These are phyloP conservation scores for Amphirosellinia nigrospora DNA, from an alignment of 495 filamentous ascomycete genomes.

Conservation along the genomic window DNA sequence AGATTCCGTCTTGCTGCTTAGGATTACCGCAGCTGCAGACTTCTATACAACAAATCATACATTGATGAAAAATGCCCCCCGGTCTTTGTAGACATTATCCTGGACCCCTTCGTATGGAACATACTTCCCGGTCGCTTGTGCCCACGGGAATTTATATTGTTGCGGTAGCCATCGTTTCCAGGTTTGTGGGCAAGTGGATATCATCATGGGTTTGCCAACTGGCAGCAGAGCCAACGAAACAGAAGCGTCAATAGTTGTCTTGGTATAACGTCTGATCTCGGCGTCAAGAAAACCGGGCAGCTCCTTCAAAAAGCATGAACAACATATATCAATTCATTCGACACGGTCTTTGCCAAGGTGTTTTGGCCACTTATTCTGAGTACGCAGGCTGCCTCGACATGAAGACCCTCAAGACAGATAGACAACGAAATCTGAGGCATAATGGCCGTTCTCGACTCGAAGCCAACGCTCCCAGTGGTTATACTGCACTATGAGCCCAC, in stretches of 20 bases:
- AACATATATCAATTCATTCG: constrained; percentile 19
- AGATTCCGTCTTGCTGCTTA: constrained; percentile 76
- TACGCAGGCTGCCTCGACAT: constrained; percentile 1
- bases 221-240: constrained; percentile 28
- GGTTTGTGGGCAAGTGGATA: constrained; percentile 49
- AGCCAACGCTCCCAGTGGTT: not conserved
- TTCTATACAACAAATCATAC: constrained; percentile 76
- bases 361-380: not conserved
- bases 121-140: constrained; percentile 72
- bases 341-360: not conserved
- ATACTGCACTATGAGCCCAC: constrained; percentile 3
- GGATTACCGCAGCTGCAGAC: constrained; percentile 76
- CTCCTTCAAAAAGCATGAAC: constrained; percentile 16
- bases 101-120: constrained; percentile 83
- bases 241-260: constrained; percentile 45
- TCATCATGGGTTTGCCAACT: constrained; percentile 43
- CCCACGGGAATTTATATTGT: constrained; percentile 68
- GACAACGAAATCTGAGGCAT: not conserved
- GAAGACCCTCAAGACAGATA: not conserved
- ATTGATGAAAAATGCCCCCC: constrained; percentile 76
- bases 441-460: not conserved
- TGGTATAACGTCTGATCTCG: not conserved
- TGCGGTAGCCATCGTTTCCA: constrained; percentile 59
- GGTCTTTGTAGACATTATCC: constrained; percentile 83
- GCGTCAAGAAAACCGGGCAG: not conserved